phyloP scores from a whole-genome alignment of 2,329 filamentous ascomycete species.

The Fusarium tuaranense region DNA sequence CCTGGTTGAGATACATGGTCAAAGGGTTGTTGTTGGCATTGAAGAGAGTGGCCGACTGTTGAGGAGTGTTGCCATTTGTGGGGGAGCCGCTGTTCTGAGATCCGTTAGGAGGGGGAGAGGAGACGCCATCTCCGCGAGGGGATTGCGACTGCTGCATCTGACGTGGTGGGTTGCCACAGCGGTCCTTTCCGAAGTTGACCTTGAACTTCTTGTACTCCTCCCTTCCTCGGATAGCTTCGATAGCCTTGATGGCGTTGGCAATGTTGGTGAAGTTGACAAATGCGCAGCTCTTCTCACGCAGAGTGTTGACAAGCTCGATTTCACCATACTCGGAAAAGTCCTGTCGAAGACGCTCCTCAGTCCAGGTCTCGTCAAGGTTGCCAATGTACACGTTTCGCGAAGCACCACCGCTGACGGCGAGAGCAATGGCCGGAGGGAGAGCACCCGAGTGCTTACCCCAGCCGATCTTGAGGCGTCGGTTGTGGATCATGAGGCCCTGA shows the following conservation, averaged over 20 bases:
- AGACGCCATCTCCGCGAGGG: constrained; percentile 71
- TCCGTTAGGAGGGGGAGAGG: constrained; percentile 69
- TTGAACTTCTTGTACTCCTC: constrained; percentile 99
- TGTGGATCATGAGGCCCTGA: constrained; percentile 99
- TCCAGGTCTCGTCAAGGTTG: constrained; percentile 97
- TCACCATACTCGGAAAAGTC: constrained; percentile 98
- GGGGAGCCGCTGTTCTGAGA: constrained; percentile 70
- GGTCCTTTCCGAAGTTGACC: constrained; percentile 99
- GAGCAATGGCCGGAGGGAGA: constrained; percentile 92
- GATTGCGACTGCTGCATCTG: constrained; percentile 80
- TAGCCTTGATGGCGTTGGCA: constrained; percentile 99
- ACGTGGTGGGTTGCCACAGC: constrained; percentile 94
- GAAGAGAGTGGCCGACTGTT: constrained; percentile 78
- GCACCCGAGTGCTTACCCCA: constrained; percentile 99
- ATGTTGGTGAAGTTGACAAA: constrained; percentile 99
- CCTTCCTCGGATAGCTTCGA: constrained; percentile 92
- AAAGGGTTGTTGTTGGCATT: constrained; percentile 89
- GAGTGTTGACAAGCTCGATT: constrained; percentile 95
- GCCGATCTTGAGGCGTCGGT: constrained; percentile 95
- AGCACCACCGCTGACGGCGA: constrained; percentile 95
- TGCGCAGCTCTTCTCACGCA: constrained; percentile 98
- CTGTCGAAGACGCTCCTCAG: constrained; percentile 92
- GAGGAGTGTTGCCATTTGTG: constrained; percentile 67
- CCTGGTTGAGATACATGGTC: constrained; percentile 92
- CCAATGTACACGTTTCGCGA: constrained; percentile 99